These are phyloP conservation scores for Trypanosoma boissoni DNA, from an alignment of 208 protist species.

Conservation along the genomic window DNA sequence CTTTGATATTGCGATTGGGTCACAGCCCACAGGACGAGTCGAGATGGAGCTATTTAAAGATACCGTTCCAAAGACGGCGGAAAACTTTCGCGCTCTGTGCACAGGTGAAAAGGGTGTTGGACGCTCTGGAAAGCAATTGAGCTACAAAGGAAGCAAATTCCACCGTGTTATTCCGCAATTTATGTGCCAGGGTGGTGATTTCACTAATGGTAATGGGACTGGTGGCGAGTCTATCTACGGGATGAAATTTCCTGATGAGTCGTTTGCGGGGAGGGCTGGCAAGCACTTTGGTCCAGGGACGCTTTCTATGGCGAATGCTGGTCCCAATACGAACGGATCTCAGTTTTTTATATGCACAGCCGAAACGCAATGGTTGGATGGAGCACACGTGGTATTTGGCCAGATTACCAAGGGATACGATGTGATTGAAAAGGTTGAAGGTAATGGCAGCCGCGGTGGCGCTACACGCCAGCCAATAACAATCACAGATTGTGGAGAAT, in stretches of 20 bases:
- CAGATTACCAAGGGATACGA: slow-evolving; percentile 88
- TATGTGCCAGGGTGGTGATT: slow-evolving; percentile 96
- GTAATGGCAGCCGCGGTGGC: slow-evolving; percentile 64
- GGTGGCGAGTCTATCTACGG: slow-evolving; percentile 94
- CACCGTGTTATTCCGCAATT: slow-evolving; percentile 95
- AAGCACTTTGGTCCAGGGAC: slow-evolving; percentile 74
- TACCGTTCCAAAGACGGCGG: slow-evolving; percentile 92
- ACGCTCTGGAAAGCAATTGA: slow-evolving; percentile 86
- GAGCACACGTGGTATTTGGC: slow-evolving; percentile 96
- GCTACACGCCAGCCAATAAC: slow-evolving; percentile 65
- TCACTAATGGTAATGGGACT: slow-evolving; percentile 91
- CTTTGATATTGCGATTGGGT: slow-evolving; percentile 93
- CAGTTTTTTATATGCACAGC: slow-evolving; percentile 83
- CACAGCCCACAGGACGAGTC: slow-evolving; percentile 77
- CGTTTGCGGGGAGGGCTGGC: slow-evolving; percentile 79
- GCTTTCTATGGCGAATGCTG: slow-evolving; percentile 79
- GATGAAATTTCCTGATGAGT: slow-evolving; percentile 92
- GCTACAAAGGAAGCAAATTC: slow-evolving; percentile 95
- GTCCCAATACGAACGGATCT: slow-evolving; percentile 77
- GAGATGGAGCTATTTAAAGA: slow-evolving; percentile 92
- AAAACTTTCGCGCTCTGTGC: slow-evolving; percentile 94
- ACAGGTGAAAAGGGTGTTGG: slow-evolving; percentile 90
- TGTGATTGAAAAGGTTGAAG: slow-evolving; percentile 75
- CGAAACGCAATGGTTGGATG: slow-evolving; percentile 80
- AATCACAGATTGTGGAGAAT: slow-evolving; percentile 74